Base-by-base conservation (phyloP, 306 rosid species). In the Sechiopsis laciniata region DNA sequence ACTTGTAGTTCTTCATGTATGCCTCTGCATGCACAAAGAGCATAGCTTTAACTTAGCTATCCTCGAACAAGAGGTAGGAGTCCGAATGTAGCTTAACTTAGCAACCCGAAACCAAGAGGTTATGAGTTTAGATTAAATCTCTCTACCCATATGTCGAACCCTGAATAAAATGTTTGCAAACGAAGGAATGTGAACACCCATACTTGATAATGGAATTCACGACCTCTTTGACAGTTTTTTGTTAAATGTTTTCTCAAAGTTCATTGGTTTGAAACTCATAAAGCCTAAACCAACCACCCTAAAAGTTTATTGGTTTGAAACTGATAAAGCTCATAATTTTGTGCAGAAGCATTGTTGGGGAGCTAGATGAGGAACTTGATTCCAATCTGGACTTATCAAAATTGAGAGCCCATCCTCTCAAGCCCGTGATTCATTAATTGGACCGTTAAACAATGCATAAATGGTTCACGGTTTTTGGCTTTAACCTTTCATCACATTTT, bases 331-430 rank as follows among this genome's bases (percentile, higher is more conserved):
- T 54, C 51, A 29, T 12, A 75, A 55, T 58, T 46, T 78, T 75
- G 35, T 88, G 87, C 97, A 94, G 97, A 87, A 87, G 99, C 75
- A 86, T 94, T 79, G 97, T 94, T 22, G 99, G 97, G 75, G 99
- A 94, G 85, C 71, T 94, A 45, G 97, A 94, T 79, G 97, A 88
- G 54, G 97, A 90, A 70, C 89, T 94, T 72, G 99, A 94, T 84
- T 83, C 96, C 7, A 87, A 73, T 63, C 79, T 90, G 32, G 96
- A 90, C 79, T 81, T 90, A 83, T 90, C 98, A 2, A 82, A 88
- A 60, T 87, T 85, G 78, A 88, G 88, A 82, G 99, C 99, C 63
- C 96, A 91, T 75, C 99, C 99, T 29, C 83, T 94, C 22, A 88
- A 85, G 85, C 90, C 97, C 64, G 92, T 91, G 76, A 85, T 88